Percentiles rank a stretch among this genome's conserved stretches.
Conservation (phyloP, 1,284 basidiomycete species). For the Exobasidium rhododendri region DNA sequence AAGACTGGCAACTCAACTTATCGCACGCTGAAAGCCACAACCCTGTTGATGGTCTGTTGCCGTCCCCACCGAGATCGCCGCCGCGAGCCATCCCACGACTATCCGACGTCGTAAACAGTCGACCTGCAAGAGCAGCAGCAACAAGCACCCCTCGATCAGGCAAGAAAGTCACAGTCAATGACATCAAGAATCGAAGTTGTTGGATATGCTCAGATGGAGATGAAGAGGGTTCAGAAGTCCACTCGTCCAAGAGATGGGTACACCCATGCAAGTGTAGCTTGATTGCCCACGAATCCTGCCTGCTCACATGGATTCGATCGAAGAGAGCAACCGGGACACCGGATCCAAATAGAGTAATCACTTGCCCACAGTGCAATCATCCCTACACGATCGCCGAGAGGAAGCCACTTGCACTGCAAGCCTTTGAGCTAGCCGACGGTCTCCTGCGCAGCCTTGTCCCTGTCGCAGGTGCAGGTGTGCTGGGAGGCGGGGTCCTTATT, state of each 20-base stretch:
- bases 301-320: constrained; percentile 41
- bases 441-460: constrained; percentile 24
- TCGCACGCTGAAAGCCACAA: constrained; percentile 8
- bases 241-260: constrained; percentile 22
- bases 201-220: constrained; percentile 50
- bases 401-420: constrained; percentile 24
- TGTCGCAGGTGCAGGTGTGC: constrained; percentile 20
- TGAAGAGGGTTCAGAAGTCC: constrained; percentile 21
- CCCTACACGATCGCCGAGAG: constrained; percentile 34
- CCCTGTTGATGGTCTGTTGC: constrained; percentile 1
- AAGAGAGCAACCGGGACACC: constrained; percentile 18
- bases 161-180: constrained; percentile 28
- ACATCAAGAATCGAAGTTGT: constrained; percentile 33
- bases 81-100: constrained; percentile 5
- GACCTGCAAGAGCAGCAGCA: background rate
- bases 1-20: background rate
- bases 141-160: background rate
- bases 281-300: constrained; percentile 44
- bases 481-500: constrained; percentile 27
- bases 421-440: constrained; percentile 30
- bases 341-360: constrained; percentile 25
- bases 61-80: constrained; percentile 9
- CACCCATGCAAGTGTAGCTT: constrained; percentile 48
- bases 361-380: constrained; percentile 39
- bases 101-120: background rate